phyloP scores from a whole-genome alignment of 2,329 filamentous ascomycete species.

The Colletotrichum liaoningense region DNA sequence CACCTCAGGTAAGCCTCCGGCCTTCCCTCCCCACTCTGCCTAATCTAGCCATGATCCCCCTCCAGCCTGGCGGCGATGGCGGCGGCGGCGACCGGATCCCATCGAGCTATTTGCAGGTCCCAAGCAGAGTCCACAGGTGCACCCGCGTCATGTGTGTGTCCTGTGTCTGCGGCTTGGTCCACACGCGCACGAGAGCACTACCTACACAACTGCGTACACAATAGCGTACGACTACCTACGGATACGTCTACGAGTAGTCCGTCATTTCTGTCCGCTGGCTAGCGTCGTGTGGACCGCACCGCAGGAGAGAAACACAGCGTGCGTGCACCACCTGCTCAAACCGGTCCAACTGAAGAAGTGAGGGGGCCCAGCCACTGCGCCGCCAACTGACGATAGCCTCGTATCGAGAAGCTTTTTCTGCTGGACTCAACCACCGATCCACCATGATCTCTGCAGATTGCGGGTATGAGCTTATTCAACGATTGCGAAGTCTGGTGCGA shows the following conservation, averaged over 20 bases:
- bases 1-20: constrained; percentile 27
- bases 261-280: neutral
- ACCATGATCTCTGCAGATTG: neutral
- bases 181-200: neutral
- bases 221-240: neutral
- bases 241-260: neutral
- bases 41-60: constrained; percentile 11
- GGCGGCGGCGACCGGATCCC: constrained; percentile 12
- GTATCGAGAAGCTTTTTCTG: neutral
- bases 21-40: constrained; percentile 12
- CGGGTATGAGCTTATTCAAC: neutral
- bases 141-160: constrained; percentile 21
- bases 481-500: neutral
- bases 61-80: constrained; percentile 18
- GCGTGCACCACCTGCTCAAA: constrained; percentile 3
- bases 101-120: constrained; percentile 13
- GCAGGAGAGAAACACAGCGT: neutral
- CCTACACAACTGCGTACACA: neutral
- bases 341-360: neutral
- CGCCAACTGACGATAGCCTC: constrained; percentile 29
- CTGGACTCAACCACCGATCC: neutral
- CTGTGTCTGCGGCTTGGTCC: neutral
- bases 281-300: neutral
- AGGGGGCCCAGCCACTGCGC: constrained; percentile 6
- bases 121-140: constrained; percentile 17